A percentile compares a stretch with the other conserved stretches of the same genome.
These are phyloP conservation scores for Hamamelis virginiana DNA, from an alignment of 164 flowering plant species.

Conservation along the genomic window DNA sequence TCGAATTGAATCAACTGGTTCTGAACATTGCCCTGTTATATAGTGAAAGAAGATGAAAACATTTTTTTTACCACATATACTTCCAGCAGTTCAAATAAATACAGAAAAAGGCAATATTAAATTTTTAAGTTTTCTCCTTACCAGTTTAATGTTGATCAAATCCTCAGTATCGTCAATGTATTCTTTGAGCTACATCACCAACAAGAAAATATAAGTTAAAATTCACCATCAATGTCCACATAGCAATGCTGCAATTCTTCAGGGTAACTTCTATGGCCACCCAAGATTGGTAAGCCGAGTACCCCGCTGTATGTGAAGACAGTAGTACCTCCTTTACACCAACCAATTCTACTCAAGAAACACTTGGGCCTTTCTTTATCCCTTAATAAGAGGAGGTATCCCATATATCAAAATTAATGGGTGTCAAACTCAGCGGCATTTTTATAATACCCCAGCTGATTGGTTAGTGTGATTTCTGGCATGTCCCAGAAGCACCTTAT, in stretches of 20 bases:
- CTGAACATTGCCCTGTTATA: constrained; percentile 84
- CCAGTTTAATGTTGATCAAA: constrained; percentile 90
- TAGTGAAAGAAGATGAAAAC: neutral
- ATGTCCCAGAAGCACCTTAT: neutral
- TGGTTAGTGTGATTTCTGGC: too few species aligned
- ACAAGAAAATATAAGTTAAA: neutral
- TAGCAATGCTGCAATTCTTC: neutral
- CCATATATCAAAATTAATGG: too few species aligned
- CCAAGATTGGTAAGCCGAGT: too few species aligned
- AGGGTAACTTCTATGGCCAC: neutral
- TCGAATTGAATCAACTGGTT: constrained; percentile 89
- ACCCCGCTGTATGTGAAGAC: too few species aligned
- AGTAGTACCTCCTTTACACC: too few species aligned
- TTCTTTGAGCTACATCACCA: constrained; percentile 77
- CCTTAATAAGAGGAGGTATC: too few species aligned
- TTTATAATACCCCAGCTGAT: neutral
- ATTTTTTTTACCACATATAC: neutral
- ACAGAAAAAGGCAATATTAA: neutral
- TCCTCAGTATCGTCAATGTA: constrained; percentile 93
- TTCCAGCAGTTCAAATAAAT: neutral
- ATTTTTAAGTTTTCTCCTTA: constrained; percentile 20
- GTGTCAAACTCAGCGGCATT: neutral
- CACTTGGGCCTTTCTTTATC: too few species aligned
- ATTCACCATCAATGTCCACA: neutral
- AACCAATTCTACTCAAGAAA: too few species aligned